phyloP scores from a whole-genome alignment of 495 filamentous ascomycete genomes.

The Elaphomyces granulatus region DNA sequence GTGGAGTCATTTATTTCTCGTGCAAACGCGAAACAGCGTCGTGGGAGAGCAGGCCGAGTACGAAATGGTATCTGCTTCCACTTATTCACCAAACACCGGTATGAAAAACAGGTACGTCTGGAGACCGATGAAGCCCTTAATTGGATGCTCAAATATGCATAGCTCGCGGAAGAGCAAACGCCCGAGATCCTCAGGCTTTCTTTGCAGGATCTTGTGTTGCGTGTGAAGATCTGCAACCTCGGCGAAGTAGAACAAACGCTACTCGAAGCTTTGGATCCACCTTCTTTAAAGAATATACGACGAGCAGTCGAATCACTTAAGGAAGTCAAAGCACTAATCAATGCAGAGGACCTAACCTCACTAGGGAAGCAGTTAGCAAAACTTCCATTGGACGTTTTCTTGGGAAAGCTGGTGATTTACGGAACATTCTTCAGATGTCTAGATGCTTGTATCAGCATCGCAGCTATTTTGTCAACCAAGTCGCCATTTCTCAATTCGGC shows the following conservation, averaged over 20 bases:
- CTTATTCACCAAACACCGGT: conserved; percentile 74
- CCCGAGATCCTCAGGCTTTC: conserved; percentile 92
- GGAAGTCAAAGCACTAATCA: conserved; percentile 80
- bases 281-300: conserved; percentile 77
- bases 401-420: conserved; percentile 82
- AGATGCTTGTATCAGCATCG: conserved; percentile 78
- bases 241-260: conserved; percentile 83
- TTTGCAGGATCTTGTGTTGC: conserved; percentile 81
- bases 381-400: conserved; percentile 80
- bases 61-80: conserved; percentile 92
- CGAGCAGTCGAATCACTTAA: conserved; percentile 83
- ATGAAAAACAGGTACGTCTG: conserved; percentile 44
- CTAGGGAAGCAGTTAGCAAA: conserved; percentile 76
- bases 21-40: conserved; percentile 86
- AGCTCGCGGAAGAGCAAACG: conserved; percentile 81
- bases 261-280: conserved; percentile 79
- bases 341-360: conserved; percentile 67
- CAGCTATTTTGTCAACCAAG: conserved; percentile 85
- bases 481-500: conserved; percentile 82
- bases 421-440: conserved; percentile 77
- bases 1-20: conserved; percentile 87
- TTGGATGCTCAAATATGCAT: conserved; percentile 2
- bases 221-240: conserved; percentile 95
- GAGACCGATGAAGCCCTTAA: background rate
- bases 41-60: conserved; percentile 90